phyloP scores from a whole-genome alignment of 1,284 basidiomycete genomes.

The Microbotryomycetes sp. region DNA sequence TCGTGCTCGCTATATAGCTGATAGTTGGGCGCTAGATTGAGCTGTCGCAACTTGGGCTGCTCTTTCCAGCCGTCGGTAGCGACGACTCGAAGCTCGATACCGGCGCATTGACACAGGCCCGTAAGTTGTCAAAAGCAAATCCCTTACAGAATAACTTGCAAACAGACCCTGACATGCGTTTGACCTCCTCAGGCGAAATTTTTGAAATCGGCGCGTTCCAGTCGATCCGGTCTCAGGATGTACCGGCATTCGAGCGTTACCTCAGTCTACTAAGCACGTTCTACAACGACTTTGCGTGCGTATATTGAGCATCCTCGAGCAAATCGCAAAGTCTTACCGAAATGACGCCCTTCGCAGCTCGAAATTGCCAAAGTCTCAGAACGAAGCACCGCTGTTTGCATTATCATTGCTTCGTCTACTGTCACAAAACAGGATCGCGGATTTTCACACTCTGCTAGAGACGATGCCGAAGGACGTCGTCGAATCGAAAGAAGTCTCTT shows the following conservation, averaged over 20 bases:
- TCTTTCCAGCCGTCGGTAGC: conserved; percentile 59
- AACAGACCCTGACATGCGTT: background rate
- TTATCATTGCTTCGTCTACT: conserved; percentile 90
- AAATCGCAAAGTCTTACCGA: no score
- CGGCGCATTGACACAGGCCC: conserved; percentile 12
- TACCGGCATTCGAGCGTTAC: conserved; percentile 89
- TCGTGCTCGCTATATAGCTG: background rate
- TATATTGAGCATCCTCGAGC: conserved; percentile 40
- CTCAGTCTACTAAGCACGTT: conserved; percentile 86
- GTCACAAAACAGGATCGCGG: conserved; percentile 91
- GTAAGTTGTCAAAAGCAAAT: conserved; percentile 51
- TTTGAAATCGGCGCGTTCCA: conserved; percentile 93
- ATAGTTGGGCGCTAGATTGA: conserved; percentile 52
- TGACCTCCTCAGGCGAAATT: conserved; percentile 61
- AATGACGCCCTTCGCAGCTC: no score
- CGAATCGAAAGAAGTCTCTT: conserved; percentile 23
- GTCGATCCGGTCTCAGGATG: conserved; percentile 78
- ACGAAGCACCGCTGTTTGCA: conserved; percentile 81
- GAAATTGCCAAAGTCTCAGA: conserved; percentile 68
- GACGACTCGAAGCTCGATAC: conserved; percentile 38
- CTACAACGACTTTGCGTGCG: conserved; percentile 69
- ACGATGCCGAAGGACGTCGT: conserved; percentile 50
- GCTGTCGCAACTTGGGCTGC: conserved; percentile 65
- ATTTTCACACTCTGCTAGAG: conserved; percentile 98
- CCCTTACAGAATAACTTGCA: conserved; percentile 8